Evolutionary conservation across 129 eudicot species (phyloP), one percentile per base, ranked within the genome.

Genomic region (Flaveria sonorensis): DNA sequence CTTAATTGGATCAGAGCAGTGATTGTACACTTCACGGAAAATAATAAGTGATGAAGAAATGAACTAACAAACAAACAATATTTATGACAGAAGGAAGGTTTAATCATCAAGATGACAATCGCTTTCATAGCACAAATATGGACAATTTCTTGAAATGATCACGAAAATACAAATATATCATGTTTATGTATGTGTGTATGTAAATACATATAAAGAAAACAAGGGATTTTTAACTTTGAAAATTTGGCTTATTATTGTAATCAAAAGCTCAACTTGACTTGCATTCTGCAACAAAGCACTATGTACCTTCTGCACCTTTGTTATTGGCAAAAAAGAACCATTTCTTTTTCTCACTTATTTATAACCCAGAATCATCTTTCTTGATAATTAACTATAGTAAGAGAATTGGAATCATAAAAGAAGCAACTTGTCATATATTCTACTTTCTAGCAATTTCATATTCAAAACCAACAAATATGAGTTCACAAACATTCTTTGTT

Each of bases 221-320:
- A 71, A 71, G n/a, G 53, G n/a, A 2, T 68, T 42, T 30, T 60
- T 66, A 16, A 36, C 71, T 66, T 32, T 13, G 3, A 71, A 30
- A 21, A 30, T 71, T 16, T 71, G 42, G 26, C 52, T 2, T 42
- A 18, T 20, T 26, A 78, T 77, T 60, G 71, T 78, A 78, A 68
- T 78, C 76, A 78, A 69, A 79, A 71, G 72, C 64, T 60, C 77
- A 70, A 28, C 82, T 79, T 59, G 77, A 79, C 82, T 79, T 71
- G 15, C 60, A 4, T 47, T 70, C 82, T 71, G 65, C 77, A 79
- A 79, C 59, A 61, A 79, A 72, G 72, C 42, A 71, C 51, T 36
- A 60, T 61, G 65, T 48, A 61, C 63, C 77, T 79, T 79, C 64
- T 71, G 71, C 64, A 78, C 59, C 70, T 43, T 61, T 60, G 79